Percentiles rank a stretch among this genome's conserved stretches.
phyloP scores from a whole-genome alignment of 805 yeast species.

The Ogataea paraovalis region DNA sequence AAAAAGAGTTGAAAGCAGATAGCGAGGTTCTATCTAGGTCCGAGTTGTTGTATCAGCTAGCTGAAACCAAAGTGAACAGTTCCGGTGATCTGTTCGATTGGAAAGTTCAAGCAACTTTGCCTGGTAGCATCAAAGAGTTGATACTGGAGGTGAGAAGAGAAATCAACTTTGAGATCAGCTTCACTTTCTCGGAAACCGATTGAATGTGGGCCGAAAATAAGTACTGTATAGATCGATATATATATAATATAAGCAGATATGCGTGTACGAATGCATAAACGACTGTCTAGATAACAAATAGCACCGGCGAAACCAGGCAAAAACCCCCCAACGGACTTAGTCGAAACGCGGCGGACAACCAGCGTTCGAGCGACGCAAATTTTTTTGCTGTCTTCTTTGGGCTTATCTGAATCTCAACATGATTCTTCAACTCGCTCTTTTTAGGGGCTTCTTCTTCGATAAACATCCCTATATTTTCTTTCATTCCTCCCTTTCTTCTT shows the following conservation, averaged over 20 bases:
- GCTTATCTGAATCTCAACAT: not conserved
- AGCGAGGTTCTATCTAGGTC: constrained; percentile 10
- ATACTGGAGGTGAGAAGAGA: constrained; percentile 20
- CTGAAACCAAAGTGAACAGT: constrained; percentile 1
- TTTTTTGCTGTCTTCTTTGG: not conserved
- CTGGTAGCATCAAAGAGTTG: constrained; percentile 10
- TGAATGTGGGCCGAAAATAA: not conserved
- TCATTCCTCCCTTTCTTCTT: not conserved
- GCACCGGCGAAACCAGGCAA: no score
- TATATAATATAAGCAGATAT: no score
- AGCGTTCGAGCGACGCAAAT: not conserved
- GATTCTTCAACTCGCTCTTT: not conserved
- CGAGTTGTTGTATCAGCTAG: constrained; percentile 18
- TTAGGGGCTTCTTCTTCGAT: no score
- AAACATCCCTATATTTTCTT: not conserved
- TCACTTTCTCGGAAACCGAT: constrained; percentile 22
- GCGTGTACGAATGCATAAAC: not conserved
- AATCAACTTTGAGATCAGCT: constrained; percentile 27
- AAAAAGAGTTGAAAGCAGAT: constrained; percentile 12
- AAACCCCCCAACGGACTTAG: not conserved
- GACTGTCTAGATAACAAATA: no score
- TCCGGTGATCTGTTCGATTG: constrained; percentile 13
- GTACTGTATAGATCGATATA: not conserved
- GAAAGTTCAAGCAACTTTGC: constrained; percentile 14
- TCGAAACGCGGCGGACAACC: not conserved